Evolutionary conservation across 2,329 filamentous ascomycete genomes (phyloP).

Genomic region (Colletotrichum cordylinicola): DNA sequence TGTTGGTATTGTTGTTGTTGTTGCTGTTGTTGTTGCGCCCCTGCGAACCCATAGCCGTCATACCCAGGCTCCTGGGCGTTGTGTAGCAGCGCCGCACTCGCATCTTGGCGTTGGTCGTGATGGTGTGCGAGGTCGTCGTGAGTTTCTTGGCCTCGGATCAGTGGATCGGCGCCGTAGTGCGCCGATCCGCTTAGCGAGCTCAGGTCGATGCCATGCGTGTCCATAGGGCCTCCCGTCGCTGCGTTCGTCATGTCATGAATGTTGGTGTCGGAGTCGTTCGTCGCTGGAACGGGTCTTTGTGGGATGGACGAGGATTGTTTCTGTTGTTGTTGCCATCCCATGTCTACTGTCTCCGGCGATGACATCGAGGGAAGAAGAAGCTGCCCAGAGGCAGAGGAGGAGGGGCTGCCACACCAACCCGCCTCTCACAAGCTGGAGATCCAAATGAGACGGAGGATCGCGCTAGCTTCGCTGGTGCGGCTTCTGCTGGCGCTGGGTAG

Average conservation of each 20-base stretch:
- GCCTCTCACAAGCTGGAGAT: neutral
- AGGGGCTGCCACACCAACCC: neutral
- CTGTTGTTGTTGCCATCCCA: neutral
- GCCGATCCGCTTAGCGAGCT: slow-evolving; percentile 17
- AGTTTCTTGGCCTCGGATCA: neutral
- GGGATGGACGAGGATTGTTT: neutral
- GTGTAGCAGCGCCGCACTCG: neutral
- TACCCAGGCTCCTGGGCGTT: neutral
- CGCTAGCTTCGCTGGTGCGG: neutral
- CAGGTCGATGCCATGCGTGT: slow-evolving; percentile 15
- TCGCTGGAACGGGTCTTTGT: neutral
- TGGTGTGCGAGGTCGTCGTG: neutral
- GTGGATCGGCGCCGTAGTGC: slow-evolving; percentile 2
- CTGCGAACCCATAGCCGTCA: neutral
- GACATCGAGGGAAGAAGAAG: neutral
- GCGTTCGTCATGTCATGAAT: neutral
- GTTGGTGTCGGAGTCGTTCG: neutral
- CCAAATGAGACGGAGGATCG: neutral
- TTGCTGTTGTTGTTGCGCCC: neutral
- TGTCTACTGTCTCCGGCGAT: neutral
- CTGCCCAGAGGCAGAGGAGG: neutral
- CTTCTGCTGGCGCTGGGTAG: neutral
- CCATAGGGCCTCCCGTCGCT: slow-evolving; percentile 3
- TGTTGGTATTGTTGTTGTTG: neutral
- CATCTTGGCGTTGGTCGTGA: slow-evolving; percentile 6